These are phyloP conservation scores for Mallotus repandus DNA, from an alignment of 441 rosid species.

Conservation along the genomic window DNA sequence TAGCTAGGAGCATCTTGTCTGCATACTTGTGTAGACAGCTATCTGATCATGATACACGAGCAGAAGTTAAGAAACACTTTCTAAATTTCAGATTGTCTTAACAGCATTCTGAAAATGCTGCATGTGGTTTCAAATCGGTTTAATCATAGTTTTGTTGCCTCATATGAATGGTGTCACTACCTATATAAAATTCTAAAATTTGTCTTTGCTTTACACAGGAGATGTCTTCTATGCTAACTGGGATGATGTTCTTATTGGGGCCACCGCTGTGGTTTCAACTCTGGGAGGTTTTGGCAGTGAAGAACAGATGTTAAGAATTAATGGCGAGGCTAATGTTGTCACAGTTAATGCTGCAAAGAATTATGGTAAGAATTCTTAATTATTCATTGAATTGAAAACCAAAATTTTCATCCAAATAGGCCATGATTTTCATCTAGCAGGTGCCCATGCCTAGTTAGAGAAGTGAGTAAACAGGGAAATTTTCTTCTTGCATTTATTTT, in stretches of 20 bases:
- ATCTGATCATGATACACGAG: neutral
- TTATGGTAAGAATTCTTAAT: conserved; percentile 50
- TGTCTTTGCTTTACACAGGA: conserved; percentile 41
- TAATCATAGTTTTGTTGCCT: neutral
- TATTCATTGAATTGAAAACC: neutral
- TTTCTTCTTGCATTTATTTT: neutral
- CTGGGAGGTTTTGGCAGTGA: conserved; percentile 90
- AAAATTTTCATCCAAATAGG: neutral
- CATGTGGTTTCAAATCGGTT: neutral
- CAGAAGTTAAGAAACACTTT: conserved; percentile 1
- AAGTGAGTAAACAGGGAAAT: neutral
- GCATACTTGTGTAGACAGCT: neutral
- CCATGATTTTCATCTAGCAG: neutral
- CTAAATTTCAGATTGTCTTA: neutral
- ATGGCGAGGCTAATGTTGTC: conserved; percentile 78
- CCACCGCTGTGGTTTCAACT: conserved; percentile 91
- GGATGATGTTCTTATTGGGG: conserved; percentile 91
- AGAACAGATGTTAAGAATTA: conserved; percentile 88
- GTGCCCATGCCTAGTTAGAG: neutral
- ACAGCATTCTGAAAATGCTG: neutral
- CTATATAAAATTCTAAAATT: conserved; percentile 15
- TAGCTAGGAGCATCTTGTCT: neutral
- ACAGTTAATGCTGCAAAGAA: conserved; percentile 86
- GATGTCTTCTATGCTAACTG: conserved; percentile 89
- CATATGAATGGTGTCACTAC: neutral